phyloP scores from a whole-genome alignment of 2,329 filamentous ascomycete genomes.

The Botrytis elliptica region DNA sequence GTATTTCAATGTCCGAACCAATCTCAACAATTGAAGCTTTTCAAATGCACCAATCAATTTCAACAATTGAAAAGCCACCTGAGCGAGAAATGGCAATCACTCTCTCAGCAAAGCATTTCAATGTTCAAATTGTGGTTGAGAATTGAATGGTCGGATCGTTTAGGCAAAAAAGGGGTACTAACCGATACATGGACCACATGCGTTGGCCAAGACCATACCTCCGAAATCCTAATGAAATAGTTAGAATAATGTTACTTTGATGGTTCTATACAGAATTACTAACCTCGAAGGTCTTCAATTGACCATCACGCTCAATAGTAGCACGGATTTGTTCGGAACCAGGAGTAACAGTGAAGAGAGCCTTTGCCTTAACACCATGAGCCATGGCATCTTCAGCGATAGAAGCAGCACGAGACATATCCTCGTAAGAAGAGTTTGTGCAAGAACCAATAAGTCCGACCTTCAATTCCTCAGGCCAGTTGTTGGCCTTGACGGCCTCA shows the following conservation, averaged over 20 bases:
- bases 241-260: background rate
- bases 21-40: background rate
- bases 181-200: constrained; percentile 87
- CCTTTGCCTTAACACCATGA: constrained; percentile 91
- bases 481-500: constrained; percentile 88
- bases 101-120: background rate
- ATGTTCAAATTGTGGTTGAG: background rate
- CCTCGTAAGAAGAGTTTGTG: constrained; percentile 85
- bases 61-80: background rate
- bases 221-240: constrained; percentile 64
- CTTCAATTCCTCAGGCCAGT: constrained; percentile 95
- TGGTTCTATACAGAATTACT: background rate
- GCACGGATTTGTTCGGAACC: constrained; percentile 96
- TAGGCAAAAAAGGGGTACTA: constrained; percentile 21
- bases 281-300: constrained; percentile 83
- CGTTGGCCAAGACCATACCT: constrained; percentile 91
- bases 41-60: background rate
- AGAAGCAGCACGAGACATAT: constrained; percentile 90
- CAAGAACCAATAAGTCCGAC: constrained; percentile 96
- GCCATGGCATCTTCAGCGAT: constrained; percentile 88
- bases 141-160: background rate
- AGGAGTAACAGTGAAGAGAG: constrained; percentile 91
- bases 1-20: background rate
- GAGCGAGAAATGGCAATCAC: background rate
- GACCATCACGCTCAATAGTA: constrained; percentile 77